A percentile compares a stretch with the other conserved stretches of the same genome.
phyloP scores from a whole-genome alignment of 352 stramenopile genomes.

The Globisporangium uncinulatum region DNA sequence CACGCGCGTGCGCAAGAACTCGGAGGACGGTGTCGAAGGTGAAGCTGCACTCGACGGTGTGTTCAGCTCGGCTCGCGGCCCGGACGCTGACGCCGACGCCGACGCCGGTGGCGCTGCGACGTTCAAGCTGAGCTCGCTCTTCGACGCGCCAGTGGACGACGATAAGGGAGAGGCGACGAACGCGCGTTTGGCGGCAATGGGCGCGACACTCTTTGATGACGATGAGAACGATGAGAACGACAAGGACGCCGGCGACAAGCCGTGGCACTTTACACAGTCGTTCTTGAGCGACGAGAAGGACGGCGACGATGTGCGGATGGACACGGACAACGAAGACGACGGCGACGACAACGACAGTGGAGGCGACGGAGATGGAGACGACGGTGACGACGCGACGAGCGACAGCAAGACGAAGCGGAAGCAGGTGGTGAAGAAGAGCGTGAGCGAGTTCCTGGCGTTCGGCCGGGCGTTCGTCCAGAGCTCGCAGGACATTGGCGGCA shows the following conservation, averaged over 20 bases:
- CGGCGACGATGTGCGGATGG: constrained; percentile 17
- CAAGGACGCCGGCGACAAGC: constrained; percentile 10
- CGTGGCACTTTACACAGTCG: constrained; percentile 39
- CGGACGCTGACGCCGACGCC: constrained; percentile 2
- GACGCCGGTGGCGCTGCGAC: constrained; percentile 13
- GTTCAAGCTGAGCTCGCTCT: constrained; percentile 75
- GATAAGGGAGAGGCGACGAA: constrained; percentile 29
- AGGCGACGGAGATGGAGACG: constrained; percentile 30
- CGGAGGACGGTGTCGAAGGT: constrained; percentile 66
- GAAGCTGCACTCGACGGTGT: constrained; percentile 75
- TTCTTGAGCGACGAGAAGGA: constrained; percentile 28
- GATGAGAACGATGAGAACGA: constrained; percentile 17
- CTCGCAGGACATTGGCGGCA: constrained; percentile 6
- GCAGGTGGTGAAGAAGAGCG: constrained; percentile 28
- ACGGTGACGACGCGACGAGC: constrained; percentile 15
- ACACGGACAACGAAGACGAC: constrained; percentile 20
- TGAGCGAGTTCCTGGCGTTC: constrained; percentile 66
- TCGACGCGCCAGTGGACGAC: constrained; percentile 49
- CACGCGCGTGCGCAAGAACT: constrained; percentile 75
- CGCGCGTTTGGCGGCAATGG: constrained; percentile 28
- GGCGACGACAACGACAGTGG: constrained; percentile 20
- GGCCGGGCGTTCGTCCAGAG: constrained; percentile 36
- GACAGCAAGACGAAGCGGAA: constrained; percentile 18
- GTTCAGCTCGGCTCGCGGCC: constrained; percentile 22
- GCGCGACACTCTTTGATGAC: constrained; percentile 43